Conservation (phyloP, 2,329 filamentous ascomycete species). For the Diaporthe australafricana region DNA sequence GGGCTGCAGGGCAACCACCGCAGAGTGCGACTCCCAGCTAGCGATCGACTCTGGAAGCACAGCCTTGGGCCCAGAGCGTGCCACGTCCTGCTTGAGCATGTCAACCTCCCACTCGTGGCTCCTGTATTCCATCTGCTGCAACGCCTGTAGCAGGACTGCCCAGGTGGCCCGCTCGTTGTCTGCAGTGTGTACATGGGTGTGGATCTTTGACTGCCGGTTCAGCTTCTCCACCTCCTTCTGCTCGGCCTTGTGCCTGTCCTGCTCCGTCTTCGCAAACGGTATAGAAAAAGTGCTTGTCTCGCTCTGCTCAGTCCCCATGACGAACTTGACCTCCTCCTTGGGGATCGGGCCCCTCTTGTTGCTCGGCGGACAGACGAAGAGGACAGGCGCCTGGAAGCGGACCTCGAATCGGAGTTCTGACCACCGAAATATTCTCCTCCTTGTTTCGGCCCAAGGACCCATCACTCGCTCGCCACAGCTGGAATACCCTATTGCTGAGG, state of each 20-base stretch:
- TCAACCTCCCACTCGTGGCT: constrained; percentile 59
- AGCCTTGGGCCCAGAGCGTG: constrained; percentile 32
- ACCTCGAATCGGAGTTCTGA: constrained; percentile 63
- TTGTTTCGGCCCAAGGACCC: constrained; percentile 57
- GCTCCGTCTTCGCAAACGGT: constrained; percentile 6
- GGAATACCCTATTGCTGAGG: constrained; percentile 61
- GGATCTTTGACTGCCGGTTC: constrained; percentile 43
- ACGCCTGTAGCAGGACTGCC: constrained; percentile 60
- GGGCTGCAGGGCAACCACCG: constrained; percentile 58
- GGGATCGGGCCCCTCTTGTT: constrained; percentile 52
- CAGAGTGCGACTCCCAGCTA: constrained; percentile 48
- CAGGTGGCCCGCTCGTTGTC: constrained; percentile 69
- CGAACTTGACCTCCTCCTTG: constrained; percentile 47
- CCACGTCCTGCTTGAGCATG: constrained; percentile 44
- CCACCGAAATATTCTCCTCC: constrained; percentile 53
- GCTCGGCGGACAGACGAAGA: constrained; percentile 58
- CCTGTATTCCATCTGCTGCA: constrained; percentile 62
- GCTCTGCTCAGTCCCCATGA: constrained; percentile 54
- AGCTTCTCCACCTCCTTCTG: constrained; percentile 33
- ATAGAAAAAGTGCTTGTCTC: constrained; percentile 45
- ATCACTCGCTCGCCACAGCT: constrained; percentile 61
- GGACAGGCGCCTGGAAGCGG: constrained; percentile 61
- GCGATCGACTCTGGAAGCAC: constrained; percentile 42
- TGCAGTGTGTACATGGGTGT: constrained; percentile 59
- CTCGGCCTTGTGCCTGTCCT: constrained; percentile 25